Evolutionary conservation across 208 protist species (phyloP), one percentile per base, ranked within the genome.

Genomic region (Herpetomonas tarakana): DNA sequence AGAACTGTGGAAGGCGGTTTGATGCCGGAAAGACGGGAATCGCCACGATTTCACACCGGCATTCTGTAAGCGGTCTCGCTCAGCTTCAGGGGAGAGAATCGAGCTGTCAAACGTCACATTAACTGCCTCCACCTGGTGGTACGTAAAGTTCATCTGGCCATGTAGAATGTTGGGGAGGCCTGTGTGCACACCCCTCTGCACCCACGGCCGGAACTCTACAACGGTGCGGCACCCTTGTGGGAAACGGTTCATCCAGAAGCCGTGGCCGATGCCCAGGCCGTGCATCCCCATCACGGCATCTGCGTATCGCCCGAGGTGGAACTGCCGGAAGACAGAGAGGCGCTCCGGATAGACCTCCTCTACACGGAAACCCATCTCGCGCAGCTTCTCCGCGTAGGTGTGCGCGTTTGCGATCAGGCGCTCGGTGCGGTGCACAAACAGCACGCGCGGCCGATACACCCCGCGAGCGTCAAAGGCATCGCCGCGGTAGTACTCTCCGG

Each of bases 251-350:
- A 87, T 83, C 72, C 76, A 83, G 38, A 78, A 45, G 1, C 69
- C 80, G 62, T 81, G 73, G 16, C 65, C 70, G 29, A 87, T 51
- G 21, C 66, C 74, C 49, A 74, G 66, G 11, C 75, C 80, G 62
- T 87, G 80, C 66, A 78, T 77, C 41, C 69, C 80, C 19, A 87
- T 74, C 49, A 87, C 62, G 18, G 81, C 62, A 50, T 83, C 76
- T 21, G 80, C 76, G 53, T 75, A 74, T 4, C 75, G 75, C 3
- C 62, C 62, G 0, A 83, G 59, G 51, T 81, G 64, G 59, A 71
- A 78, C 67, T 79, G 76, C 39, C 77, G 68, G 26, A 66, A 65
- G 19, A 70, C 64, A 2, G 65, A 28, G 54, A 81, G 29, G 14
- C 14, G 25, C 41, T 76, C 80, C 21, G 78, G 52, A 29, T 65